Conservation (phyloP, 2,329 filamentous ascomycete species). For the Cercospora canescens region DNA sequence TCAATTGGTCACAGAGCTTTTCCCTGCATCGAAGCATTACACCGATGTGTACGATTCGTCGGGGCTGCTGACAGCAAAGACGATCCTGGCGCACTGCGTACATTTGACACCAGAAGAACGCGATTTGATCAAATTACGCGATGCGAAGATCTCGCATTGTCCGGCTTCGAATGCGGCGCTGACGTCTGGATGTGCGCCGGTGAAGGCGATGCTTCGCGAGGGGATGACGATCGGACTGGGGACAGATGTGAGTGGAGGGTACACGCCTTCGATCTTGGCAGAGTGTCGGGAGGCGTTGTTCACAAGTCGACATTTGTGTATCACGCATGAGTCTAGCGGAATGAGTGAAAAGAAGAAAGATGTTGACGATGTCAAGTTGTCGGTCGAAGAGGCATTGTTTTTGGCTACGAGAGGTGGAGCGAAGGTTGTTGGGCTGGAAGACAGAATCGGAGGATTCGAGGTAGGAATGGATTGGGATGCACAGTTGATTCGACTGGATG, state of each 20-base stretch:
- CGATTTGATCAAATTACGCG: constrained; percentile 59
- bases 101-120: constrained; percentile 71
- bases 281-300: constrained; percentile 79
- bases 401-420: constrained; percentile 89
- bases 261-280: constrained; percentile 77
- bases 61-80: constrained; percentile 68
- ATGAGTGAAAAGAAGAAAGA: background rate
- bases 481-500: constrained; percentile 70
- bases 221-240: constrained; percentile 82
- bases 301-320: constrained; percentile 71
- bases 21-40: constrained; percentile 66
- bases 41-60: constrained; percentile 75
- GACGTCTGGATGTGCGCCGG: constrained; percentile 73
- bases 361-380: constrained; percentile 56
- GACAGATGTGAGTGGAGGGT: constrained; percentile 89
- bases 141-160: constrained; percentile 77
- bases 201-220: constrained; percentile 71
- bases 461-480: constrained; percentile 89
- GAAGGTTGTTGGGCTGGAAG: constrained; percentile 70
- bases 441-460: constrained; percentile 76
- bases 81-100: constrained; percentile 82
- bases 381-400: constrained; percentile 83
- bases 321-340: constrained; percentile 39
- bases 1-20: constrained; percentile 67
- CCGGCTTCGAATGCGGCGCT: constrained; percentile 83